phyloP scores from a whole-genome alignment of 768 basidiomycete genomes.

The Epithele typhae region DNA sequence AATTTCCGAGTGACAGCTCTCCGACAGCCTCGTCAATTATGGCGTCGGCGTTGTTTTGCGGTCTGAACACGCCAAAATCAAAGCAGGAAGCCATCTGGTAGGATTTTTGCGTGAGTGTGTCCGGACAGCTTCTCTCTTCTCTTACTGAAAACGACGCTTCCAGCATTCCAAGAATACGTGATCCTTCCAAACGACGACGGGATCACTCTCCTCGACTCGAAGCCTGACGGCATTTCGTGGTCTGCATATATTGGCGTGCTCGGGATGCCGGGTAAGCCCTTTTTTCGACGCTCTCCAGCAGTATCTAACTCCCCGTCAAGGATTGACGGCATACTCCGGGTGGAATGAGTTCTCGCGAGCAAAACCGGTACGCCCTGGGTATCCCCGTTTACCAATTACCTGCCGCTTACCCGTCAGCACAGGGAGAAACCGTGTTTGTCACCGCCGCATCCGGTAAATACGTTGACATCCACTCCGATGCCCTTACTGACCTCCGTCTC shows the following conservation, averaged over 20 bases:
- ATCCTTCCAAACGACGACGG: conserved; percentile 20
- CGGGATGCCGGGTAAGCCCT: conserved; percentile 35
- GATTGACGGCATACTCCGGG: conserved; percentile 29
- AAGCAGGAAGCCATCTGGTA: conserved; percentile 22
- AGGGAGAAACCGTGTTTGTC: conserved; percentile 51
- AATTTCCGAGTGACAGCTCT: too few species aligned
- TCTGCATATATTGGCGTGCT: conserved; percentile 43
- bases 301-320: conserved; percentile 8
- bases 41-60: conserved; percentile 25
- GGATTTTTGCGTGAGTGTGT: conserved; percentile 15
- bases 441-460: conserved; percentile 36
- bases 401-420: not conserved
- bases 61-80: conserved; percentile 20
- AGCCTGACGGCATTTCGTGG: conserved; percentile 44
- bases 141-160: not conserved
- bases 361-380: conserved; percentile 27
- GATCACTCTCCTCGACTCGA: conserved; percentile 28
- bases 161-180: conserved; percentile 40
- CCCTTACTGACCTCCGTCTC: not conserved
- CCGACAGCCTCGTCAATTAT: conserved; percentile 19
- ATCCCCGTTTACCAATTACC: not conserved
- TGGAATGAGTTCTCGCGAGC: conserved; percentile 39
- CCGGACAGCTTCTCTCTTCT: conserved; percentile 6
- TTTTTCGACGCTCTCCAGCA: not conserved
- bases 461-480: not conserved